phyloP scores from a whole-genome alignment of 768 basidiomycete genomes.

The Lepiota subincarnata region DNA sequence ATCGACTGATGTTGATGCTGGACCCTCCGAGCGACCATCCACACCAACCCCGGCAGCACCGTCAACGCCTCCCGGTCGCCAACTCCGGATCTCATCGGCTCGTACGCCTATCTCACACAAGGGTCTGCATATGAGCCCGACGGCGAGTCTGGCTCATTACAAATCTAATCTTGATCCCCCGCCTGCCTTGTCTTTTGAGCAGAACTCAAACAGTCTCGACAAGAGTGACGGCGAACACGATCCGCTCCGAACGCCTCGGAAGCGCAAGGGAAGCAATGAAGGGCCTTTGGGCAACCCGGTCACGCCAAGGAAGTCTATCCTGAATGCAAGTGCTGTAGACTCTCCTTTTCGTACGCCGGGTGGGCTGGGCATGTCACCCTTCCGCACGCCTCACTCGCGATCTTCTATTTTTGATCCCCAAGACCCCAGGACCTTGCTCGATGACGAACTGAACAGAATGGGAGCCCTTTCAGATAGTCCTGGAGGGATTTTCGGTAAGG shows the following conservation, averaged over 20 bases:
- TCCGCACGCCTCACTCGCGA: constrained; percentile 46
- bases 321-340: constrained; percentile 28
- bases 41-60: constrained; percentile 31
- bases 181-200: constrained; percentile 29
- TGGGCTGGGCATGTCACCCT: constrained; percentile 28
- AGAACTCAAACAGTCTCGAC: not conserved
- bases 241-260: constrained; percentile 36
- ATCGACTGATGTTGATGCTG: constrained; percentile 5
- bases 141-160: constrained; percentile 61
- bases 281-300: constrained; percentile 27
- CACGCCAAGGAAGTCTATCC: constrained; percentile 36
- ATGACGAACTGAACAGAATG: constrained; percentile 66
- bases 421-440: constrained; percentile 61
- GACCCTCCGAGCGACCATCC: constrained; percentile 18
- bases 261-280: constrained; percentile 22
- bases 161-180: constrained; percentile 68
- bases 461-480: constrained; percentile 55
- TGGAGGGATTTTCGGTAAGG: constrained; percentile 60
- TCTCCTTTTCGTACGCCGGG: constrained; percentile 35
- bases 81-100: constrained; percentile 48
- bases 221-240: constrained; percentile 23
- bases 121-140: constrained; percentile 68
- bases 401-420: constrained; percentile 60
- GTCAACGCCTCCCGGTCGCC: constrained; percentile 32
- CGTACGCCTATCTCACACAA: constrained; percentile 68